Base-by-base conservation (phyloP, 2,329 filamentous ascomycete species). In the Sporothrix brasiliensis region DNA sequence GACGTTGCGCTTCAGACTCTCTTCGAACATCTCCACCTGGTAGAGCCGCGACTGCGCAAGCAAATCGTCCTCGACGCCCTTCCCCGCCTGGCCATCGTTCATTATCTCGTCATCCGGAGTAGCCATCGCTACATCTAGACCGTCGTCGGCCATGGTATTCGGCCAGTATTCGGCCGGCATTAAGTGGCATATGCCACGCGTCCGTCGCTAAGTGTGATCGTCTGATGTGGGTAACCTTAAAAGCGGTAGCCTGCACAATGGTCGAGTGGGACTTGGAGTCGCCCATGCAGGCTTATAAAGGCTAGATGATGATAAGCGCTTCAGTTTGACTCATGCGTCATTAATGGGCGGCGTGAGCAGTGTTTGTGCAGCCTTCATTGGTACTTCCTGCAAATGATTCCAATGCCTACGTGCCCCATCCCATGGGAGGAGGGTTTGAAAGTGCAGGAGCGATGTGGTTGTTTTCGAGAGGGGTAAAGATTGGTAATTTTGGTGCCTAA, bases 11-110 rank as follows among this genome's bases (percentile, higher is more conserved):
- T 85, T 84, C 75, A 92, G 81, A 75, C 90, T 92, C 75, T 87
- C 85, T 71, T 90, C 84, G 68, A 92, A 83, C 91, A 94, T 93
- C 79, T 94, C 92, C 24, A 86, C 76, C 78, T 94, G 91, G 75
- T 94, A 94, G 0, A 85, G 86, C 61, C 91, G 61, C 3, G 73
- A 72, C 49, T 24, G 16, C 10, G 49, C 50, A 0, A 60, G 53
- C 14, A 71, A 56, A 4, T 50, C 30, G 24, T 71, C 69, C 2
- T 50, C 66, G 44, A 30, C 61, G 24, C 24, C 44, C n/a, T 41
- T 34, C 44, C 24, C 44, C 5, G 21, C 44, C 21, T 9, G 11
- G 14, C 11, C 21, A 14, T 30, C 39, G 41, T 19, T 19, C 5
- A n/a, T 19, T 24, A 24, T 11, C n/a, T 13, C 27, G 50, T 13